These are phyloP conservation scores for Cercospora berteroae DNA, from an alignment of 2,329 filamentous ascomycete species.

Conservation along the genomic window DNA sequence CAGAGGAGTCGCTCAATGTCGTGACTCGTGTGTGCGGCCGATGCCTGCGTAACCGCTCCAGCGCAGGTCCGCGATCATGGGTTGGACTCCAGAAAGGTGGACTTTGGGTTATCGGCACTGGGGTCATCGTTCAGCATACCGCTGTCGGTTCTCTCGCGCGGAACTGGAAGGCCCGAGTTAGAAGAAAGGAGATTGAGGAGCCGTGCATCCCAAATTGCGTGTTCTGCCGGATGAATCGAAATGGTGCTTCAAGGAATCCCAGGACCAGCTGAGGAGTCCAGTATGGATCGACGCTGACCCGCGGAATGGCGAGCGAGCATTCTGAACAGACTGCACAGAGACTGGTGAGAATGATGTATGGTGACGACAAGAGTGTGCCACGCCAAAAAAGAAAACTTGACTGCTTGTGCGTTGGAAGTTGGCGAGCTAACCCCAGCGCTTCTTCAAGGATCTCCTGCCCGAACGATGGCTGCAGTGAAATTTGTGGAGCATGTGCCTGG, in stretches of 20 bases:
- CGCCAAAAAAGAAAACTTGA: not conserved
- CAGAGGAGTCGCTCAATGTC: not conserved
- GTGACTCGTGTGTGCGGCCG: not conserved
- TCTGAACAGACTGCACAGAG: not conserved
- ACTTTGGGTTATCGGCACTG: not conserved
- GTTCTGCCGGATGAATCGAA: not conserved
- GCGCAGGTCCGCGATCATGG: not conserved
- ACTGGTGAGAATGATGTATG: not conserved
- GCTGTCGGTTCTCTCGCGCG: not conserved
- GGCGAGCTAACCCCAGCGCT: not conserved
- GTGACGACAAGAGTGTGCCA: not conserved
- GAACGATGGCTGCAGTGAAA: not conserved
- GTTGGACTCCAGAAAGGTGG: not conserved
- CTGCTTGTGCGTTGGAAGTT: not conserved
- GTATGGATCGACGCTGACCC: not conserved
- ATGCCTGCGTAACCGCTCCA: not conserved
- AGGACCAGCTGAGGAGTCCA: not conserved
- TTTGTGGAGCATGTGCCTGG: not conserved
- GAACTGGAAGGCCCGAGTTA: not conserved
- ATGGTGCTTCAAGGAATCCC: not conserved
- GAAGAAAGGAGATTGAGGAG: not conserved
- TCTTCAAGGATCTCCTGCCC: not conserved
- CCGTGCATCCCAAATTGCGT: not conserved
- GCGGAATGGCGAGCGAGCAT: not conserved
- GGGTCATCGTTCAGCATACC: not conserved